Evolutionary conservation across 164 flowering plant species (phyloP), one percentile per base, ranked within the genome.

Genomic region (Nymphaea thermarum): DNA sequence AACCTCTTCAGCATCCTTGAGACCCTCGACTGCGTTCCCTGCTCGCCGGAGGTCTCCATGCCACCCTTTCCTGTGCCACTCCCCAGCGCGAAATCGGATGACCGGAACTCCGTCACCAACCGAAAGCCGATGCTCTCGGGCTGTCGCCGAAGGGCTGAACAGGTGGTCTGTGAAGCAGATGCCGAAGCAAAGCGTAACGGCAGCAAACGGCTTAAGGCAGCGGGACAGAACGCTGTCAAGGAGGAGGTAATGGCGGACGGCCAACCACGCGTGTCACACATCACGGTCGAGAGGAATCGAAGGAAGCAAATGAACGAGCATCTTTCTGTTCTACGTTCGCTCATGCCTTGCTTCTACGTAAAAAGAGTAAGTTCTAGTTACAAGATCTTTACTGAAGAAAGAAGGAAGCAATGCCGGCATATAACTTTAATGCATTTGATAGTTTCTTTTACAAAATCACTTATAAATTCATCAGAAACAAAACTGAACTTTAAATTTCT

Each of bases 261-360:
- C 25, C 83, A 76, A 5, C 83, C 77, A 25, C 79, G 75, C 67
- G 71, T 84, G 3, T 80, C 89, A 44, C 98, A 93, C 67, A 87
- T 93, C 3, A 80, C 96, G 2, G 97, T 93, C 69, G 98, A 93
- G 78, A 73, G 98, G 18, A 89, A 93, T 74, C 74, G 98, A 42
- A 83, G 98, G 63, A 89, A 89, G 86, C 98, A 91, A 69, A 91
- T 93, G 98, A 93, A 93, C 64, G 93, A 89, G 63, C 87, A 93
- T 62, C 78, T 93, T 59, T 65, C 90, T 0, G 88, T 91, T 17
- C 75, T 93, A 57, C 82, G 98, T 14, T 82, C 96, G 0, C 77
- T 93, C 51, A 91, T 91, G 98, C 98, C 98, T 79, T 81, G 85
- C 77, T 93, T 91, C 80, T 91, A 93, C 72, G 93, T 91, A 76